Evolutionary conservation across 2,329 filamentous ascomycete species (phyloP).

Genomic region (Xylariales sp.): DNA sequence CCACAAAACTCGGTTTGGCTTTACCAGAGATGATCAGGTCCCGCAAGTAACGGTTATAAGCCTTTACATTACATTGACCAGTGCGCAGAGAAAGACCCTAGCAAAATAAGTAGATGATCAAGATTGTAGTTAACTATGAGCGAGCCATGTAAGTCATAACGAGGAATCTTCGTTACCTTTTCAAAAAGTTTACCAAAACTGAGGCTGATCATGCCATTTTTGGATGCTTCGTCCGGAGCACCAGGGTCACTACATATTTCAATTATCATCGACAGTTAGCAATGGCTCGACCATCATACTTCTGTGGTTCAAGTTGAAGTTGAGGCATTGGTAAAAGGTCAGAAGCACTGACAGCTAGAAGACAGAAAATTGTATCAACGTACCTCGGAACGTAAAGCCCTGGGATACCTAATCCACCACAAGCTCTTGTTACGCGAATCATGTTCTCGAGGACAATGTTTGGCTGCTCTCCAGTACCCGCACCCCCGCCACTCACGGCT

Average conservation of each 20-base stretch:
- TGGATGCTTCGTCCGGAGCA: slow-evolving; percentile 54
- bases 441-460: slow-evolving; percentile 61
- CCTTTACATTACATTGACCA: slow-evolving; percentile 65
- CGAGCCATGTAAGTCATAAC: too few relatives aligned
- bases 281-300: too few relatives aligned
- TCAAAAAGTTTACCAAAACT: slow-evolving; percentile 67
- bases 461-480: slow-evolving; percentile 1
- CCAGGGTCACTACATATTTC: slow-evolving; percentile 47
- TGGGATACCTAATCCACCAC: slow-evolving; percentile 58
- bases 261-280: background rate
- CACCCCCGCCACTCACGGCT: slow-evolving; percentile 6
- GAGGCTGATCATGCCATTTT: slow-evolving; percentile 60
- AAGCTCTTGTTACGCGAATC: slow-evolving; percentile 57
- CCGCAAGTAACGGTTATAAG: slow-evolving; percentile 61
- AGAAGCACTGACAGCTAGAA: too few relatives aligned
- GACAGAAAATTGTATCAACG: background rate
- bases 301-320: too few relatives aligned
- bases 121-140: too few relatives aligned
- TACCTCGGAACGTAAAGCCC: slow-evolving; percentile 41
- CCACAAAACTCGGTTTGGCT: slow-evolving; percentile 63
- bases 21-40: slow-evolving; percentile 61
- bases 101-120: background rate
- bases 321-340: too few relatives aligned
- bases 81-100: slow-evolving; percentile 56
- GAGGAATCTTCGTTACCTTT: too few relatives aligned